phyloP scores from a whole-genome alignment of 257 asterid species.

The Petrea volubilis region DNA sequence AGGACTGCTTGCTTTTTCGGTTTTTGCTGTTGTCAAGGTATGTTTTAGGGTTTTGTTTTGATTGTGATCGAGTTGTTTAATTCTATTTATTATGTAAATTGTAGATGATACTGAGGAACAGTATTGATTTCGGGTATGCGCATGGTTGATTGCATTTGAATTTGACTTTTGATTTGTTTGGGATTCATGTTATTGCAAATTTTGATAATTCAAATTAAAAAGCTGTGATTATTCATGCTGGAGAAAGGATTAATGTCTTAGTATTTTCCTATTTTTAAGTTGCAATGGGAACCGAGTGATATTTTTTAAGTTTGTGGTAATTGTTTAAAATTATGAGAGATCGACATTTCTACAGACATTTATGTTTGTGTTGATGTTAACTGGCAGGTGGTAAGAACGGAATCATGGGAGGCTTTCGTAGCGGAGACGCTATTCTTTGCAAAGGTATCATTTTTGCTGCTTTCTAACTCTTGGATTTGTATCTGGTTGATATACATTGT shows the following conservation, averaged over 20 bases:
- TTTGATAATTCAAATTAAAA: not conserved
- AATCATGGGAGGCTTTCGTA: constrained; percentile 85
- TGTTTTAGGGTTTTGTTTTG: not conserved
- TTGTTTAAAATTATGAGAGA: not conserved
- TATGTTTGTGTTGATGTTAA: constrained; percentile 16
- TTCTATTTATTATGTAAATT: not conserved
- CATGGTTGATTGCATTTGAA: not conserved
- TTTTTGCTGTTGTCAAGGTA: constrained; percentile 74
- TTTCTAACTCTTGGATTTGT: constrained; percentile 9
- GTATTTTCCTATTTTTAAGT: not conserved
- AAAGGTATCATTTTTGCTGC: constrained; percentile 51
- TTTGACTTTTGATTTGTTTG: not conserved
- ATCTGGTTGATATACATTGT: not conserved
- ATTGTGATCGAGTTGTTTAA: constrained; percentile 2
- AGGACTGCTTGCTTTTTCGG: constrained; percentile 64
- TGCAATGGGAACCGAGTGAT: not conserved
- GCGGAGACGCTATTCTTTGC: constrained; percentile 65
- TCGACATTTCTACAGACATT: not conserved
- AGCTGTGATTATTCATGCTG: not conserved
- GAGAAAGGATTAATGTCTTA: not conserved
- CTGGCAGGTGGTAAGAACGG: constrained; percentile 74
- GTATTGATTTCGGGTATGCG: not conserved
- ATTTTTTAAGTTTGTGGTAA: not conserved
- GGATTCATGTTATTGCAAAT: not conserved
- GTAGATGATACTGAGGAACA: not conserved